These are phyloP conservation scores for Melampsora larici-populina DNA, from an alignment of 1,284 basidiomycete species.

Conservation along the genomic window DNA sequence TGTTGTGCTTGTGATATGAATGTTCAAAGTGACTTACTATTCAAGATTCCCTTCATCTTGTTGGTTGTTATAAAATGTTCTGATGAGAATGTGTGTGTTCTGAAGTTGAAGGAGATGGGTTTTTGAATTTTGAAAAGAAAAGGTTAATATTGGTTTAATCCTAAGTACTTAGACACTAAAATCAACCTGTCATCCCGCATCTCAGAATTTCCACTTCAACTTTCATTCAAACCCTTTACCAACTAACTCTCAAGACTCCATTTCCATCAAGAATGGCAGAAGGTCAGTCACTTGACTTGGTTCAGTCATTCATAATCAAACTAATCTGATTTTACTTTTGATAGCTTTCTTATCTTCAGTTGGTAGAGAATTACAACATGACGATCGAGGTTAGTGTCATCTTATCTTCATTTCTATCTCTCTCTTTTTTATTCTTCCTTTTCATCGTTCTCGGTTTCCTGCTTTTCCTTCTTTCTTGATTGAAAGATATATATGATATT, in stretches of 20 bases:
- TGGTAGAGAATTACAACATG: constrained; percentile 31
- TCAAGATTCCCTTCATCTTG: no score
- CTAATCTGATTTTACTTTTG: neutral
- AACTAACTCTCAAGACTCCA: neutral
- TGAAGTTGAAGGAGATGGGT: no score
- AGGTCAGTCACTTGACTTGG: constrained; percentile 3
- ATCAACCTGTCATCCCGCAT: no score
- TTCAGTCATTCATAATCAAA: neutral
- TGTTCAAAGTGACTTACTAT: no score
- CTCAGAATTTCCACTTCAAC: no score
- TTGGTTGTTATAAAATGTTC: no score
- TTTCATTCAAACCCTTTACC: no score
- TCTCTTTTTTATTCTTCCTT: neutral
- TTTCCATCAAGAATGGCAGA: constrained; percentile 25
- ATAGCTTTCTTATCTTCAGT: constrained; percentile 39
- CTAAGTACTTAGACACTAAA: no score
- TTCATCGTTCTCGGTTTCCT: neutral
- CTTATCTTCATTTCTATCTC: neutral
- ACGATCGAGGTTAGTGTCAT: constrained; percentile 30
- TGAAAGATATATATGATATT: neutral
- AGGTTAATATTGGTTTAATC: no score
- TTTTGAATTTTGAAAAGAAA: no score
- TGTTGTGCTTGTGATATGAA: no score
- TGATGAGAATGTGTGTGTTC: no score
- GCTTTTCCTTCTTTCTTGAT: neutral